Base-by-base conservation (phyloP, 1,284 basidiomycete species). In the Pseudozyma pruni region DNA sequence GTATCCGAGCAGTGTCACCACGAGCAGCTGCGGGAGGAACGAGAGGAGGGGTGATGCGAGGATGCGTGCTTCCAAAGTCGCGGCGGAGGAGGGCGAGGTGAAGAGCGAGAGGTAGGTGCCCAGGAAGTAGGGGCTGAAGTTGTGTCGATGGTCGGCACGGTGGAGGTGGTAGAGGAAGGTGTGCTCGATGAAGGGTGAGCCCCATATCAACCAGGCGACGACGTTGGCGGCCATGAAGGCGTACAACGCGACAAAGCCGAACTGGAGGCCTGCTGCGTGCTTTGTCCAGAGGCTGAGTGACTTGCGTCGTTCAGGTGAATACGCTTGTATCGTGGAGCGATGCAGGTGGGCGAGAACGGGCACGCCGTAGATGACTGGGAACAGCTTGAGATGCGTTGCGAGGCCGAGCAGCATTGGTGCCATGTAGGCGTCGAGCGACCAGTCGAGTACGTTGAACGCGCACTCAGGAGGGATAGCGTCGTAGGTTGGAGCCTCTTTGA, bases 81-180 rank as follows among this genome's bases (percentile, higher is more conserved):
- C 27, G 17, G 35, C 38, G 13, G 49, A 35, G 10, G 17, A 19
- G 13, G 46, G 14, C 2, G 47, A 13, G 29, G 37, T 49, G 46
- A 61, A 58, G 31, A 50, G 50, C 14, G 83, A 77, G 43, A 98
- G 88, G 82, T 98, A 98, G 33, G 91, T 94, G 39, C 91, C 88
- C 82, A 98, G 93, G 83, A 96, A 98, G 85, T 98, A 97, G 0
- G 94, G 91, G 14, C 93, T 93, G 83, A 99, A 98, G 83, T 99
- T 99, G 85, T 98, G 96, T 50, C 94, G 89, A 79, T 98, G 94
- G 83, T 99, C 96, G 22, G 92, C 88, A 32, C 96, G 88, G 62
- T 90, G 87, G 4, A 94, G 84, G 78, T 98, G 96, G 83, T 98
- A 98, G 16, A 98, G 85, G 83, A 94, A 98, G 0, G 95, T 91